Base-by-base conservation (phyloP, 805 yeast genomes). In the Teunomyces funiuensis region DNA sequence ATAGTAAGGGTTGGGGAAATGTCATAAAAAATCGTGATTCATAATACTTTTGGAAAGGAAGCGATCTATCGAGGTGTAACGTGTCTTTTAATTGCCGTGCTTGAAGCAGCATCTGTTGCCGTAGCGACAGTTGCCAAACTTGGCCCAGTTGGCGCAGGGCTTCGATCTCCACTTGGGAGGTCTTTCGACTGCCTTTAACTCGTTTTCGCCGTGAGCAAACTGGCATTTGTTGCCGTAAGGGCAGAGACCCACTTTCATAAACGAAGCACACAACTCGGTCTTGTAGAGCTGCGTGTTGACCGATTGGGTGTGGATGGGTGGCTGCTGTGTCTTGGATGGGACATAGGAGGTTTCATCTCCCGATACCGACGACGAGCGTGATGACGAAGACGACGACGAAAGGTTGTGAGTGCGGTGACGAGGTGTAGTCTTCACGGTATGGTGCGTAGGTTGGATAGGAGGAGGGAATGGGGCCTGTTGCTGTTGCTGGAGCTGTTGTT, bases 201-300 rank as follows among this genome's bases (percentile, higher is more conserved):
- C 97, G 41, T 75, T 66, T 28, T 77, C 72, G 14, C 97, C 97
- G 58, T 89, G 97, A 5, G 97, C 97, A 73, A 89, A 89, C 66
- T 89, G 97, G 62, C 97, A 89, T 68, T 89, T 89, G 50, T 77
- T 75, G 2, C 95, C 96, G 60, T 89, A 89, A 11, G 95, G 96
- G 61, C 97, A 89, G 9, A 57, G 50, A 17, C 81, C 80, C 49
- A 79, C 76, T 53, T 77, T 80, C 57, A 80, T 77, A 59, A 74
- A 89, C 18, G 90, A 83, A 28, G 82, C 84, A 63, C 97, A 89
- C 42, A 90, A 73, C 63, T 89, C 97, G 0, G 97, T 90, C 66
- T 89, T 89, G 76, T 88, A 89, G 28, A 89, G 73, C 50, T 79
- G 84, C 23, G 86, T 81, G 60, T 83, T 77, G 41, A 75, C 60